phyloP scores from a whole-genome alignment of 1,284 basidiomycete genomes.

The Pseudozyma tsukubaensis region DNA sequence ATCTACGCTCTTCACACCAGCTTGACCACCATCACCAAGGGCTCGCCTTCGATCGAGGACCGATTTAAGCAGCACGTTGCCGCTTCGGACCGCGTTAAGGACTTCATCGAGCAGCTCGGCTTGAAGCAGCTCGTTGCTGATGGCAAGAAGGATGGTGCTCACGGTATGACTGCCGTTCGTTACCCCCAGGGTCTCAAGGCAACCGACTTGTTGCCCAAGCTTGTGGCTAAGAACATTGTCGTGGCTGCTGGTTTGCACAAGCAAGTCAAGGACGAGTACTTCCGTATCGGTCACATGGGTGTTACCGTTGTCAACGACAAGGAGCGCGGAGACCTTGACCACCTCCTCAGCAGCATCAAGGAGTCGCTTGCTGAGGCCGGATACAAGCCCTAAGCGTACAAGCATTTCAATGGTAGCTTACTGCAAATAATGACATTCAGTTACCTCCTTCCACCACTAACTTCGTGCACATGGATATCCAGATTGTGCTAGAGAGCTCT shows the following conservation, averaged over 20 bases:
- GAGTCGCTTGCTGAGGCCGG: conserved; percentile 72
- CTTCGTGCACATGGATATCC: background rate
- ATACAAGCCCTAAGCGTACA: conserved; percentile 60
- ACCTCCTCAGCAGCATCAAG: conserved; percentile 77
- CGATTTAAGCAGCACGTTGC: conserved; percentile 83
- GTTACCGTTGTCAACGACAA: conserved; percentile 78
- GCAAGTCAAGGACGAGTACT: conserved; percentile 80
- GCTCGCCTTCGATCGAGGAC: conserved; percentile 76
- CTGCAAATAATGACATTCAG: too few species aligned
- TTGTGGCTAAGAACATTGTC: conserved; percentile 79
- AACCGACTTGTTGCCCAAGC: conserved; percentile 66
- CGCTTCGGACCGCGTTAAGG: conserved; percentile 80
- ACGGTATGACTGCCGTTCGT: conserved; percentile 68
- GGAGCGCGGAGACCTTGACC: conserved; percentile 76
- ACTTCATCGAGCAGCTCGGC: conserved; percentile 76
- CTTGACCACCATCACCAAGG: conserved; percentile 78
- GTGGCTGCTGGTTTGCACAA: conserved; percentile 91
- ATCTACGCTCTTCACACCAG: conserved; percentile 89
- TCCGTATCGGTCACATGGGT: conserved; percentile 82
- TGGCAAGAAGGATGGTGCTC: conserved; percentile 65
- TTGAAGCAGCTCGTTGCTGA: conserved; percentile 71
- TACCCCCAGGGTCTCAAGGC: conserved; percentile 65
- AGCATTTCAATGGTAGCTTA: background rate
- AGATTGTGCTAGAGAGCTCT: background rate
- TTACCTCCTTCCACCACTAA: too few species aligned